Percentiles rank a stretch among this genome's conserved stretches.
Evolutionary conservation across 2,329 filamentous ascomycete species (phyloP).

Genomic region (Ascochyta koolunga): DNA sequence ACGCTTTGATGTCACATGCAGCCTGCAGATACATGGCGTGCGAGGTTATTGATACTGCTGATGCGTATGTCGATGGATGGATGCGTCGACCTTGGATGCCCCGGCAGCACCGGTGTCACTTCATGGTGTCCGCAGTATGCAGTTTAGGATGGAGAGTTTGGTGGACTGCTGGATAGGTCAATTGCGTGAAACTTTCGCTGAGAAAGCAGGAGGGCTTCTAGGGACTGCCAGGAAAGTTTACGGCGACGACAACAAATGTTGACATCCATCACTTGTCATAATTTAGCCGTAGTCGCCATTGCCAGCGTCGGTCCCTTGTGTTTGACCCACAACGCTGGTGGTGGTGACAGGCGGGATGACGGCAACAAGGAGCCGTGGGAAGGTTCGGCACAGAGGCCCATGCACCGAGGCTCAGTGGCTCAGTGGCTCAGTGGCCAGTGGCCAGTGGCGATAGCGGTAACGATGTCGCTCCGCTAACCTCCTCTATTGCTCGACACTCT

Average conservation of each 20-base stretch:
- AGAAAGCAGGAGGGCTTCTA: neutral
- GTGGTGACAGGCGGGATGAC: constrained; percentile 9
- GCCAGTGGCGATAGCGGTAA: constrained; percentile 10
- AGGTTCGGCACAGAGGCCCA: neutral
- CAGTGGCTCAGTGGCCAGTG: too few species aligned
- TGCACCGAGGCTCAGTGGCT: neutral
- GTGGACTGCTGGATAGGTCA: too few species aligned
- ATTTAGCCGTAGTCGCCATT: neutral
- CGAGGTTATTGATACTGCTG: neutral
- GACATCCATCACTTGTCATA: too few species aligned
- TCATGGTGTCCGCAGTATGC: too few species aligned
- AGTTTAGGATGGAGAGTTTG: too few species aligned
- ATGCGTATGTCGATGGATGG: neutral
- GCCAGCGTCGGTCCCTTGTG: neutral
- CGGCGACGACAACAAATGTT: neutral
- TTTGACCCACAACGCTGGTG: constrained; percentile 5
- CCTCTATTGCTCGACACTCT: constrained; percentile 9
- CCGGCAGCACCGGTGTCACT: neutral
- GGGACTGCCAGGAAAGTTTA: neutral
- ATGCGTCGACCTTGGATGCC: too few species aligned
- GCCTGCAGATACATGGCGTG: constrained; percentile 1
- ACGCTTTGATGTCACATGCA: constrained; percentile 4
- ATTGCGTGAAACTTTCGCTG: too few species aligned
- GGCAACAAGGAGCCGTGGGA: neutral
- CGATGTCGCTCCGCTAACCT: constrained; percentile 1